These are phyloP conservation scores for Viridothelium virens DNA, from an alignment of 495 filamentous ascomycete genomes.

Conservation along the genomic window DNA sequence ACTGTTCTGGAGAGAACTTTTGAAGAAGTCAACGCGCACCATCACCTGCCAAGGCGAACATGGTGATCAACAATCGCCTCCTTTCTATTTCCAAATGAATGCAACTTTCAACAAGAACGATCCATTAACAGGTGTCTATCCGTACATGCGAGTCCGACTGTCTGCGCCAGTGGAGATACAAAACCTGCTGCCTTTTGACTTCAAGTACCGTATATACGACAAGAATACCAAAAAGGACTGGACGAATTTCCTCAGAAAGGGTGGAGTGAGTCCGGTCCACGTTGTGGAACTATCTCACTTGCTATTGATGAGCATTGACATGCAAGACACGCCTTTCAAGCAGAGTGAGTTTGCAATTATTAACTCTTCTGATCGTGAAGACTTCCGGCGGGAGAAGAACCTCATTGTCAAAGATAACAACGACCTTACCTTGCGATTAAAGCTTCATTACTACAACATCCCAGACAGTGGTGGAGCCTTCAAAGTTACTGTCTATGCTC, in stretches of 20 bases:
- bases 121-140: conserved; percentile 74
- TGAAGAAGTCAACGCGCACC: conserved; percentile 73
- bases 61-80: conserved; percentile 61
- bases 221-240: conserved; percentile 97
- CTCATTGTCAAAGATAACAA: conserved; percentile 77
- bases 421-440: conserved; percentile 68
- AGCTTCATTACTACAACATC: conserved; percentile 86
- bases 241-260: conserved; percentile 95
- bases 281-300: conserved; percentile 93
- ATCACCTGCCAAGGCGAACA: conserved; percentile 79
- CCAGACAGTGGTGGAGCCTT: conserved; percentile 93
- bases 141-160: conserved; percentile 86
- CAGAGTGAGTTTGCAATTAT: conserved; percentile 94
- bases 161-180: conserved; percentile 89
- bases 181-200: conserved; percentile 91
- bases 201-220: conserved; percentile 98
- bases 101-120: conserved; percentile 73
- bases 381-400: conserved; percentile 73
- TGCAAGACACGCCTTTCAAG: conserved; percentile 92
- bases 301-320: conserved; percentile 80
- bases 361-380: conserved; percentile 80
- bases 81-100: conserved; percentile 95
- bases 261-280: conserved; percentile 92
- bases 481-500: conserved; percentile 85
- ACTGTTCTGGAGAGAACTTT: conserved; percentile 84